Evolutionary conservation across 768 basidiomycete genomes (phyloP).

Genomic region (Galerina sulciceps): DNA sequence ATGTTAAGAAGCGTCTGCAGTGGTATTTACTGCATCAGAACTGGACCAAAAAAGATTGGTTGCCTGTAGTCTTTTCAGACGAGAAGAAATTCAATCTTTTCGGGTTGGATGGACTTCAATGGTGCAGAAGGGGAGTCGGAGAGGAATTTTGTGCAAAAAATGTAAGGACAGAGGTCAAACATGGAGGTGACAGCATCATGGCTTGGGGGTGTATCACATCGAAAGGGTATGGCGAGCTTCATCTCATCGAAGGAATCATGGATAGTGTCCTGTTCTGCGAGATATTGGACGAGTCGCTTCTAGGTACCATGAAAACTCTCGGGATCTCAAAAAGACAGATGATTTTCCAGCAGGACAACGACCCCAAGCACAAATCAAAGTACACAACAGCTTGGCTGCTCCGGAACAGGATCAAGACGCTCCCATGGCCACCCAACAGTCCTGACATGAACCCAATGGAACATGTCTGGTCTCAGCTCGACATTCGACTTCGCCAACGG

Average conservation of each 20-base stretch:
- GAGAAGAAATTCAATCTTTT: too few species aligned
- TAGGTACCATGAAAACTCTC: conserved; percentile 11
- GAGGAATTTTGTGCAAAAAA: too few species aligned
- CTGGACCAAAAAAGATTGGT: too few species aligned
- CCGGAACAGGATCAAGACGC: conserved; percentile 24
- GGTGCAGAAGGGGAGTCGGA: too few species aligned
- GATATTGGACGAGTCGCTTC: conserved; percentile 25
- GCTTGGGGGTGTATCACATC: conserved; percentile 30
- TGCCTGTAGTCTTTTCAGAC: too few species aligned
- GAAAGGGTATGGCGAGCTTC: conserved; percentile 22
- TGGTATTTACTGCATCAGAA: too few species aligned
- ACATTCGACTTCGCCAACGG: too few species aligned
- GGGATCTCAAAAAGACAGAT: conserved; percentile 2
- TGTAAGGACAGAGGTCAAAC: too few species aligned
- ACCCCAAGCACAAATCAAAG: conserved; percentile 36
- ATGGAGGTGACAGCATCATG: conserved; percentile 29
- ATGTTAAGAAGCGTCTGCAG: too few species aligned
- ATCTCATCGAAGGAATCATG: conserved; percentile 26
- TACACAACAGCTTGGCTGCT: conserved; percentile 27
- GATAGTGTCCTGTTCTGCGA: conserved; percentile 21
- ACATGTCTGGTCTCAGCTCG: too few species aligned
- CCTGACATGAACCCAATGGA: conserved; percentile 25
- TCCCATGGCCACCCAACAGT: conserved; percentile 32
- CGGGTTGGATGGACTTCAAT: too few species aligned
- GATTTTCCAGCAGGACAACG: conserved; percentile 32